Base-by-base conservation (phyloP, 345 rosid genomes). In the Eutrema yunnanense region DNA sequence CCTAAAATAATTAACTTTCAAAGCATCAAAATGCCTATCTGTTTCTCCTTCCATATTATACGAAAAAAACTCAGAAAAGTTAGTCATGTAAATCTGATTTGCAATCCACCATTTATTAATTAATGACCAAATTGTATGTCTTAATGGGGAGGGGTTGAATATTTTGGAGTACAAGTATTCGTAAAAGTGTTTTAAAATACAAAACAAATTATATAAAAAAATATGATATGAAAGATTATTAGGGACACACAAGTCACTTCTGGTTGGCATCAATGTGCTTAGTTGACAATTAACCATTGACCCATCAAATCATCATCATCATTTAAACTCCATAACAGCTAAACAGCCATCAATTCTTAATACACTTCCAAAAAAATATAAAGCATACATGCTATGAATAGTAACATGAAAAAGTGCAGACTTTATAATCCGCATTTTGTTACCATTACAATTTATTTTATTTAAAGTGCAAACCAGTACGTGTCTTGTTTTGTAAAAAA, bases 181-280 rank as follows among this genome's bases (percentile, higher is more conserved):
- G 22, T 60, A 7, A 27, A 27, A 16, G 13, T 16, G 32, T 49
- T 10, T 49, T 7, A 7, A 61, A 71, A 60, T 49, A 71, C 11
- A 4, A 33, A 63, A 9, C 12, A 2, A 42, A 43, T 8, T 13
- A 12, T 34, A 3, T 5, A 65, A 49, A 47, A 47, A 22, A 10
- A 16, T 16, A 12, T 26, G 19, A 19, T 8, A 60, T 30, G 27
- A 51, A 32, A 71, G 43, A 50, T 71, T 30, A 62, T 19, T 34
- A 62, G 19, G 76, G 47, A 43, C 16, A 43, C 69, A 51, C 75
- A 53, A 62, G 70, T 72, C 54, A 71, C 61, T 51, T 61, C 27
- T 34, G 63, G 76, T 53, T 72, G 76, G 76, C 76, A 72, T 72
- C 48, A 72, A 63, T 72, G 63, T 72, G 69, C 62, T 52, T 52